Evolutionary conservation across 306 rosid genomes (phyloP).

Genomic region (Quillaja saponaria): DNA sequence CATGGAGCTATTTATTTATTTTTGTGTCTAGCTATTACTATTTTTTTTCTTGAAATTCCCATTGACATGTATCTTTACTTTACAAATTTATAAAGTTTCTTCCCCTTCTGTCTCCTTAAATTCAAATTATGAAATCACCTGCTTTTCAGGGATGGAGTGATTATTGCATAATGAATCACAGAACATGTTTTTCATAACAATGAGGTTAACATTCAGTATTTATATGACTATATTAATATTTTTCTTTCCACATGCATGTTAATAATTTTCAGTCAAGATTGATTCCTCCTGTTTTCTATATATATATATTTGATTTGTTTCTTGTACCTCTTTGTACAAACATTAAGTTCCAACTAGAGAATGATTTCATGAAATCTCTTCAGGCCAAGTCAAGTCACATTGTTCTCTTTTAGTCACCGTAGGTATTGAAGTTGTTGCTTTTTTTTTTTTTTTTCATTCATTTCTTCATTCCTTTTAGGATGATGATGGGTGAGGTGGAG

Average conservation of each 20-base stretch:
- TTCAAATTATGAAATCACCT: too few relatives aligned
- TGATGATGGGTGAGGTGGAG: constrained; percentile 59
- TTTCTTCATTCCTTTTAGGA: constrained; percentile 51
- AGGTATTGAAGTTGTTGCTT: not conserved
- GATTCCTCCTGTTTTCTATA: not conserved
- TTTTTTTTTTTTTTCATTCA: constrained; percentile 14
- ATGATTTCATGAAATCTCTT: constrained; percentile 73
- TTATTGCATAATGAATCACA: too few relatives aligned
- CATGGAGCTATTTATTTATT: too few relatives aligned
- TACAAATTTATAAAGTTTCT: too few relatives aligned
- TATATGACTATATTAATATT: not conserved
- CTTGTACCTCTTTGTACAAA: constrained; percentile 50
- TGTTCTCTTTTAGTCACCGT: not conserved
- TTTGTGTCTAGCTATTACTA: too few relatives aligned
- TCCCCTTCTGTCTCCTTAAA: too few relatives aligned
- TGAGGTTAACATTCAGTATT: not conserved
- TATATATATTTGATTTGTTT: constrained; percentile 11
- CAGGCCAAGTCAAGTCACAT: constrained; percentile 57
- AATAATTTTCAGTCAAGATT: not conserved
- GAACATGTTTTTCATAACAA: too few relatives aligned
- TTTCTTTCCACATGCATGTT: not conserved
- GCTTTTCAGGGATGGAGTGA: too few relatives aligned
- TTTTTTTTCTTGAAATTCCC: too few relatives aligned
- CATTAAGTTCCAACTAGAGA: constrained; percentile 71
- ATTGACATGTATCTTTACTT: too few relatives aligned